Evolutionary conservation across 2,329 filamentous ascomycete species (phyloP), one percentile per base, ranked within the genome.

Genomic region (Claviceps monticola): DNA sequence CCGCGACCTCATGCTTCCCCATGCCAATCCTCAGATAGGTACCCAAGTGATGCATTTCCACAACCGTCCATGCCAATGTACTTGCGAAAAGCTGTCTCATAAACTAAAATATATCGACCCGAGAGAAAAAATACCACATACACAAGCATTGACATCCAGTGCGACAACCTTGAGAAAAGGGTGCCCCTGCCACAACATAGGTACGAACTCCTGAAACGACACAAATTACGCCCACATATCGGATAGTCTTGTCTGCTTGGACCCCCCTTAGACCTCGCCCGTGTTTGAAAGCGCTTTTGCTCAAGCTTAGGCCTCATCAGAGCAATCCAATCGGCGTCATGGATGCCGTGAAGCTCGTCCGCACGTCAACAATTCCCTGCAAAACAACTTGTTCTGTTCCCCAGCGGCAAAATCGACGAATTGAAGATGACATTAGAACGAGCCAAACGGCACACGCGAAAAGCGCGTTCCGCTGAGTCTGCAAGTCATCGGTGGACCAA

Each of bases 121-220:
- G 26, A 39, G 50, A 21, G 21, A 21, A 21, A 21, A 14, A 13
- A 46, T 49, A 46, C 42, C 23, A 51, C 45, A 34, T 23, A 50
- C 38, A 47, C 41, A 48, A 52, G 42, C 43, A 55, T 53, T 50
- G 50, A 51, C 37, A 46, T 46, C 39, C 48, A 49, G 39, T 41
- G 17, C n/a, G 42, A 38, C 38, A 48, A 38, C 21, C 17, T 29
- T 43, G 16, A 34, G 37, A 14, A 36, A 19, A 48, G n/a, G n/a
- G 19, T 50, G 29, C 29, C 41, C 4, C 44, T 21, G 34, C 29
- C 43, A 26, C 8, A 23, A 19, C 6, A 29, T 43, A 46, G n/a
- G 26, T 37, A 39, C 43, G 9, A 36, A 51, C 16, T 48, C 43
- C 46, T 26, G n/a, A 52, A 5, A 48, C 29, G 49, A 37, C 13